Conservation (phyloP, 2,329 filamentous ascomycete species). For the Pestalotiopsis sp. region DNA sequence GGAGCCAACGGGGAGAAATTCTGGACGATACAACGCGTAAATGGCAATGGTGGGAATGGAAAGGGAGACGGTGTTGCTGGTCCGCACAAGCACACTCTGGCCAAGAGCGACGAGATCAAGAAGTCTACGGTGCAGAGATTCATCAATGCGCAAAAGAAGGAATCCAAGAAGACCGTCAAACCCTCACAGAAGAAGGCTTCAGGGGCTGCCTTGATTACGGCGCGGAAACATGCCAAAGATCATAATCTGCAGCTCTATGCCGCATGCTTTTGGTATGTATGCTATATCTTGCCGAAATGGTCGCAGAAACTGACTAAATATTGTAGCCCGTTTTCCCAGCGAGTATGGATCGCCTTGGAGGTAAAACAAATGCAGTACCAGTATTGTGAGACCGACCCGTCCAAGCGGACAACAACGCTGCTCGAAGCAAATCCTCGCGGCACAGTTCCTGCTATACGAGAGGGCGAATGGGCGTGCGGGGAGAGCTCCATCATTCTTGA, state of each 20-base stretch:
- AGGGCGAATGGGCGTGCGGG: slow-evolving; percentile 80
- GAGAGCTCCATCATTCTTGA: slow-evolving; percentile 83
- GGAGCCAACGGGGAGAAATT: slow-evolving; percentile 54
- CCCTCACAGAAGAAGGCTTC: slow-evolving; percentile 71
- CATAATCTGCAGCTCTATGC: slow-evolving; percentile 76
- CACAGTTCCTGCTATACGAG: slow-evolving; percentile 72
- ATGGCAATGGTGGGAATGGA: slow-evolving; percentile 73
- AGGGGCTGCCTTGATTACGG: slow-evolving; percentile 68
- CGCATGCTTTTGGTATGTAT: slow-evolving; percentile 74
- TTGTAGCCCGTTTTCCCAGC: slow-evolving; percentile 77
- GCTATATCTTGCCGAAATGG: background rate
- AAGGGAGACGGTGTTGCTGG: slow-evolving; percentile 69
- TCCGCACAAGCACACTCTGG: slow-evolving; percentile 72
- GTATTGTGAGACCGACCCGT: slow-evolving; percentile 83
- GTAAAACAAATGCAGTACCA: slow-evolving; percentile 77
- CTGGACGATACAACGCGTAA: slow-evolving; percentile 77
- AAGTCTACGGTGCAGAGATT: slow-evolving; percentile 75
- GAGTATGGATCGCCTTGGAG: slow-evolving; percentile 87
- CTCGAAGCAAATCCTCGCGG: slow-evolving; percentile 76
- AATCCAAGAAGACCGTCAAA: slow-evolving; percentile 66
- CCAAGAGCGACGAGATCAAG: slow-evolving; percentile 76
- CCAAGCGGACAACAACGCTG: slow-evolving; percentile 63
- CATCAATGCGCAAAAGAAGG: slow-evolving; percentile 64
- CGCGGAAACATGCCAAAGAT: slow-evolving; percentile 68
- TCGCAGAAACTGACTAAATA: slow-evolving; percentile 16